phyloP scores from a whole-genome alignment of 208 protist genomes.

The Acanthamoeba pearcei region DNA sequence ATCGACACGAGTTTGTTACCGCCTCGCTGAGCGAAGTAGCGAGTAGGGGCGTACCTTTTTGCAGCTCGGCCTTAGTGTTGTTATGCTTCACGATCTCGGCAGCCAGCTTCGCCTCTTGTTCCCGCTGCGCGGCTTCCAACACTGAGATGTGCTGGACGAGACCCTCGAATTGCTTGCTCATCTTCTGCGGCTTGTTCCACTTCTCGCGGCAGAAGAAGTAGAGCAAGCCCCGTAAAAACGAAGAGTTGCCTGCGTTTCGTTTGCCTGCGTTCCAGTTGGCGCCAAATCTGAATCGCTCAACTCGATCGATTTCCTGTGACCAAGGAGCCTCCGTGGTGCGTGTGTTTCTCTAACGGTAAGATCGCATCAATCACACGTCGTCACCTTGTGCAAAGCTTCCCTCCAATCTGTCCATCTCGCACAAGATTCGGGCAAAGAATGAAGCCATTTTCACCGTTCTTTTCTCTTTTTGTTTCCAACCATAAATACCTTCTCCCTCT shows the following conservation, averaged over 20 bases:
- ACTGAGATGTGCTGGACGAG: slow-evolving; percentile 7
- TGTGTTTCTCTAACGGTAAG: neutral
- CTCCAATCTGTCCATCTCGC: too few species aligned
- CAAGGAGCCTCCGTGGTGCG: neutral
- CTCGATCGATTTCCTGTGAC: neutral
- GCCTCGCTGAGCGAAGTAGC: neutral
- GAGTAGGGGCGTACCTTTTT: neutral
- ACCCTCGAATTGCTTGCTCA: slow-evolving; percentile 17
- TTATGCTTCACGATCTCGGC: neutral
- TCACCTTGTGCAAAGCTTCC: neutral
- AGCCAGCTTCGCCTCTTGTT: slow-evolving; percentile 21
- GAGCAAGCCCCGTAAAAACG: neutral
- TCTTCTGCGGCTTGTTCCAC: neutral
- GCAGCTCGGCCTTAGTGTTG: neutral
- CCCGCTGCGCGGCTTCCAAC: slow-evolving; percentile 3
- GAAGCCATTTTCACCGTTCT: too few species aligned
- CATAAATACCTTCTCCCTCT: neutral
- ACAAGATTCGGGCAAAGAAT: too few species aligned
- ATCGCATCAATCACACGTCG: too few species aligned
- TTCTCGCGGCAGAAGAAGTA: neutral
- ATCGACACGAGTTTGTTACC: neutral
- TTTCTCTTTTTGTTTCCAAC: too few species aligned
- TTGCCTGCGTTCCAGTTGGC: neutral
- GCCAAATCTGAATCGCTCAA: neutral
- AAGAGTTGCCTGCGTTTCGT: too few species aligned